phyloP scores from a whole-genome alignment of 495 filamentous ascomycete species.

The Neurospora sp. region DNA sequence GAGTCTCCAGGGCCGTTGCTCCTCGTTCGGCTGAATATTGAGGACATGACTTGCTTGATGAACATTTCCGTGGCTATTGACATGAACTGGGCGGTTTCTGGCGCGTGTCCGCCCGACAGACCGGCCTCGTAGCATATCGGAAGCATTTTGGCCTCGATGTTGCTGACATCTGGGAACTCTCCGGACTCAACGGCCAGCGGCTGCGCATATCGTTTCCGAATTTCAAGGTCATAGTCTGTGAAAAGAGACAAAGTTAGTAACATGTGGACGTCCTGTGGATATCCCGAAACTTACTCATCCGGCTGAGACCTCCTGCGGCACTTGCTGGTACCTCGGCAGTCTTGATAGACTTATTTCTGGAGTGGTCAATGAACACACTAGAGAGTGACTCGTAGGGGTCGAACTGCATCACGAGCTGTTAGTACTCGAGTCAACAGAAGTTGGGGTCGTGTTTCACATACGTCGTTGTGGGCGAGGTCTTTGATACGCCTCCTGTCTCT shows the following conservation, averaged over 20 bases:
- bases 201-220: conserved; percentile 82
- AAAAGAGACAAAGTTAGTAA: conserved; percentile 1
- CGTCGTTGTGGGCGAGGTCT: conserved; percentile 51
- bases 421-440: background rate
- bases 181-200: conserved; percentile 80
- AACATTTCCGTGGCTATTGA: conserved; percentile 84
- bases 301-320: conserved; percentile 65
- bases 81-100: conserved; percentile 75
- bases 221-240: conserved; percentile 80
- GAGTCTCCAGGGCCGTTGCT: conserved; percentile 61
- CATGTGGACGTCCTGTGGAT: background rate
- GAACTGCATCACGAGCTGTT: conserved; percentile 35
- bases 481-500: conserved; percentile 83
- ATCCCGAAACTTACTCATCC: conserved; percentile 60
- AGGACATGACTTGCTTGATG: conserved; percentile 77
- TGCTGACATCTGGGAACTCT: conserved; percentile 78
- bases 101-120: conserved; percentile 58
- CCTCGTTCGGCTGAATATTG: conserved; percentile 67
- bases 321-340: conserved; percentile 71
- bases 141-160: conserved; percentile 75
- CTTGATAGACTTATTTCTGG: conserved; percentile 51
- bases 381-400: conserved; percentile 54
- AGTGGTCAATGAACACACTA: conserved; percentile 59
- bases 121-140: conserved; percentile 93
- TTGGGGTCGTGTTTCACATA: conserved; percentile 14